Evolutionary conservation across 257 asterid genomes (phyloP).

Genomic region (Nicotiana otophora): DNA sequence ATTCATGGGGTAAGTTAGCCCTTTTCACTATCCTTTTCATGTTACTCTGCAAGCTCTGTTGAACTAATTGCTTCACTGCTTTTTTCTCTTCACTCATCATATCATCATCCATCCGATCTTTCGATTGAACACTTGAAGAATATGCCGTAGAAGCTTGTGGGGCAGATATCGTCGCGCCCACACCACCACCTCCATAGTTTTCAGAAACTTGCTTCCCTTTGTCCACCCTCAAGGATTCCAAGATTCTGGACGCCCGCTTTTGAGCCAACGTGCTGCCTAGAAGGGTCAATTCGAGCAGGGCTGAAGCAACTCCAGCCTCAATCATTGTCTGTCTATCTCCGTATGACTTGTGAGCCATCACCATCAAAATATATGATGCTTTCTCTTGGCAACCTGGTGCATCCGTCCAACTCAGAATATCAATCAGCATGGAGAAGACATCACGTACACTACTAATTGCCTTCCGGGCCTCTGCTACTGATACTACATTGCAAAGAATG

Average conservation of each 20-base stretch:
- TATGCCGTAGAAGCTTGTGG: conserved; percentile 29
- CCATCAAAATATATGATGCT: conserved; percentile 73
- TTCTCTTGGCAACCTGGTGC: conserved; percentile 88
- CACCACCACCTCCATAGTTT: conserved; percentile 18
- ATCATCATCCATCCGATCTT: conserved; percentile 24
- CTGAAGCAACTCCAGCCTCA: conserved; percentile 68
- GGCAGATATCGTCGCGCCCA: conserved; percentile 43
- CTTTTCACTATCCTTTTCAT: conserved; percentile 80
- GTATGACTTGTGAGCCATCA: conserved; percentile 83
- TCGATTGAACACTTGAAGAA: conserved; percentile 8
- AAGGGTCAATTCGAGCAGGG: conserved; percentile 72
- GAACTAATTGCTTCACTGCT: conserved; percentile 85
- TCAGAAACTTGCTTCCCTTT: conserved; percentile 68
- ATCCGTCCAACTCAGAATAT: conserved; percentile 69
- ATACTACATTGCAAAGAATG: conserved; percentile 57
- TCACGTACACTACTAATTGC: conserved; percentile 48
- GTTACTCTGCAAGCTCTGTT: conserved; percentile 79
- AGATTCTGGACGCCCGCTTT: conserved; percentile 76
- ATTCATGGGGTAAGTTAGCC: conserved; percentile 81
- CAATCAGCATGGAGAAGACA: conserved; percentile 51
- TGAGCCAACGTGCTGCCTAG: conserved; percentile 76
- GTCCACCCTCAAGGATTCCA: conserved; percentile 63
- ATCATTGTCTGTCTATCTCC: conserved; percentile 72
- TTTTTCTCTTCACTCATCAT: conserved; percentile 69
- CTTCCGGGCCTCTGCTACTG: conserved; percentile 58